A percentile compares a stretch with the other conserved stretches of the same genome.
Conservation (phyloP, 257 asterid species). For the Solanum chiquidenum region DNA sequence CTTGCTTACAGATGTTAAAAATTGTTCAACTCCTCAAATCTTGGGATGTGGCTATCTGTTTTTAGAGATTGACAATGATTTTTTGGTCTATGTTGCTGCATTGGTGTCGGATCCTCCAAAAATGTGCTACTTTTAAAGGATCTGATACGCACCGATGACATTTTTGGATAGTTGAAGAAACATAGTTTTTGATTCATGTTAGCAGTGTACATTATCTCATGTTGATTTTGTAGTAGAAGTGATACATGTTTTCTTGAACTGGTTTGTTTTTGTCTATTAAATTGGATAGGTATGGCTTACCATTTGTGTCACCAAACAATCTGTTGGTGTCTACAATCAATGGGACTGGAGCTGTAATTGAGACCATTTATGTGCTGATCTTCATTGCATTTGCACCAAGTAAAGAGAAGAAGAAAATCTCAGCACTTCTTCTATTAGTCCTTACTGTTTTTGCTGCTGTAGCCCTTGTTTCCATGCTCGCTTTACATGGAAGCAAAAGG, state of each 20-base stretch:
- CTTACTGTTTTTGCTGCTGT: conserved; percentile 33
- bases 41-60: background rate
- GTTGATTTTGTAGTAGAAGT: background rate
- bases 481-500: conserved; percentile 50
- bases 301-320: conserved; percentile 85
- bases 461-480: conserved; percentile 47
- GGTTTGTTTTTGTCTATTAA: background rate
- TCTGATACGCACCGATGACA: too few species aligned
- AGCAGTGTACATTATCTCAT: background rate
- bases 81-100: background rate
- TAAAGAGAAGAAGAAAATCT: conserved; percentile 50
- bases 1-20: background rate
- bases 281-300: conserved; percentile 68
- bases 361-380: conserved; percentile 38
- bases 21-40: background rate
- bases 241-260: background rate
- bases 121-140: background rate
- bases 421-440: conserved; percentile 30
- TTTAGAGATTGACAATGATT: background rate
- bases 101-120: background rate
- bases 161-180: background rate
- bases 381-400: conserved; percentile 47
- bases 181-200: background rate
- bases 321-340: conserved; percentile 59
- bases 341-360: conserved; percentile 64